Conservation (phyloP, 75 land plant genomes). For the Cryptomeria japonica region DNA sequence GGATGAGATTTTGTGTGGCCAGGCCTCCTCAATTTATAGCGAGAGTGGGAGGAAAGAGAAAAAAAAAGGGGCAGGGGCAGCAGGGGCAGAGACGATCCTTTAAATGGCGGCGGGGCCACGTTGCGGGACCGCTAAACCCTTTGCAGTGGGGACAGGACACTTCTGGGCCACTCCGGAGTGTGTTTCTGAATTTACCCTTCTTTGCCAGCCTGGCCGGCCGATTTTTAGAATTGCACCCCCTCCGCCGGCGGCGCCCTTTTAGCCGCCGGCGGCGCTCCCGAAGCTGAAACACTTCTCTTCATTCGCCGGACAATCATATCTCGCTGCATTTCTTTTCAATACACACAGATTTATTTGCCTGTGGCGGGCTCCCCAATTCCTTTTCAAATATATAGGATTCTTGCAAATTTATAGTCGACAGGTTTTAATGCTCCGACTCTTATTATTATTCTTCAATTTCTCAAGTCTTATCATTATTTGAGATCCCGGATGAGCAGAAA, state of each 20-base stretch:
- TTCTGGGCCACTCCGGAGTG: no score
- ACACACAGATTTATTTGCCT: no score
- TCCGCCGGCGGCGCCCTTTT: not conserved
- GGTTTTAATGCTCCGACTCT: not conserved
- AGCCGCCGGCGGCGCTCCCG: not conserved
- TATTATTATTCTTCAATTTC: not conserved
- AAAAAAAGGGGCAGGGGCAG: no score
- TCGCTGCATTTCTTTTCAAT: no score
- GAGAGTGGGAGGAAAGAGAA: not conserved
- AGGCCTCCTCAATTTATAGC: constrained; percentile 7
- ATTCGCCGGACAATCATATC: constrained; percentile 5
- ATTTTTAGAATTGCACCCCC: no score
- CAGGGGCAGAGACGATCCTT: no score
- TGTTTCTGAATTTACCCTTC: no score
- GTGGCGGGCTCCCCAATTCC: not conserved
- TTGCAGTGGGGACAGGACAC: not conserved
- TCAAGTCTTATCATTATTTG: no score
- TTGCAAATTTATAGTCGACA: no score
- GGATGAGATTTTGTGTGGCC: constrained; percentile 11
- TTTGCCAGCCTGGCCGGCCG: not conserved
- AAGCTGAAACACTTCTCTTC: not conserved
- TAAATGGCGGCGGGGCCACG: constrained; percentile 12
- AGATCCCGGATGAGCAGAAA: no score
- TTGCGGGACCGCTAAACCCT: not conserved
- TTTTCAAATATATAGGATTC: not conserved